Conservation (phyloP, 192 early-diverging fungal genomes). For the Neocallimastix lanati region DNA sequence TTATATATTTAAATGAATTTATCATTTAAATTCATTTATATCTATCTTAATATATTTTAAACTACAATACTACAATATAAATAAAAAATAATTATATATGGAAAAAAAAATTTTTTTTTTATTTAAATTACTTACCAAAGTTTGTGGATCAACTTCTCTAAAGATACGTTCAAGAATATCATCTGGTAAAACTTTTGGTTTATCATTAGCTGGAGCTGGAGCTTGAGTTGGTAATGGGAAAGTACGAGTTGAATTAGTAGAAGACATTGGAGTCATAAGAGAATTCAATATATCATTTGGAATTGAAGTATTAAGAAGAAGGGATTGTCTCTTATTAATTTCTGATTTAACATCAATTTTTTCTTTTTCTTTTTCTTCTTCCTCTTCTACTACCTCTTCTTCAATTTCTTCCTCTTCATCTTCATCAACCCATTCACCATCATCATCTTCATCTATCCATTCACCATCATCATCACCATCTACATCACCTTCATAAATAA, state of each 20-base stretch:
- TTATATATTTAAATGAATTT: no score
- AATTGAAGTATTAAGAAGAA: background rate
- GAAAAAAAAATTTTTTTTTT: no score
- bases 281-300: background rate
- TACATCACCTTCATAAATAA: background rate
- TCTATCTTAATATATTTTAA: no score
- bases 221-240: background rate
- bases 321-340: background rate
- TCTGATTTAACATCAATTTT: background rate
- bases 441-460: background rate
- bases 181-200: background rate
- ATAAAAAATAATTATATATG: no score
- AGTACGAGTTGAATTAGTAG: background rate
- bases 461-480: background rate
- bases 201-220: background rate
- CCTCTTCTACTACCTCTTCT: background rate
- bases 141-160: background rate
- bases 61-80: no score
- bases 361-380: background rate
- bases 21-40: no score
- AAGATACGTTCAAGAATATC: background rate
- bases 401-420: background rate
- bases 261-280: background rate
- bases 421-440: no score
- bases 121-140: background rate